Percentiles rank a stretch among this genome's conserved stretches.
Evolutionary conservation across 768 basidiomycete species (phyloP).

Genomic region (Calocera cornea): DNA sequence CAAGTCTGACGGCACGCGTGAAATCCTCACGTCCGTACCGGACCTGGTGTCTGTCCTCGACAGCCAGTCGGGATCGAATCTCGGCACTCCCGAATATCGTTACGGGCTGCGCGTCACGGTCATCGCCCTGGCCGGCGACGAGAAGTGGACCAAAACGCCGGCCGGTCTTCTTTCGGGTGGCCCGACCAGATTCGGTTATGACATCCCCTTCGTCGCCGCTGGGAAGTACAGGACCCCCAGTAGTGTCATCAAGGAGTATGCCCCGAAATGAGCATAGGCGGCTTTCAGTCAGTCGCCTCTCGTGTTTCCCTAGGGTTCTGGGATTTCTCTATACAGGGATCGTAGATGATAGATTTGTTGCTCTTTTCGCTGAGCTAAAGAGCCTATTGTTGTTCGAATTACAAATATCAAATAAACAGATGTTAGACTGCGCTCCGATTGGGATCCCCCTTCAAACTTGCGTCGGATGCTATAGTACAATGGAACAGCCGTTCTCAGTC

Average conservation of each 20-base stretch:
- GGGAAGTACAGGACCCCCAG: slow-evolving; percentile 32
- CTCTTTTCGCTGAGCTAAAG: too few relatives aligned
- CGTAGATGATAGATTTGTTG: too few relatives aligned
- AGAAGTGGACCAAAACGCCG: slow-evolving; percentile 39
- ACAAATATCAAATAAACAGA: too few relatives aligned
- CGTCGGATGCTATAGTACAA: too few relatives aligned
- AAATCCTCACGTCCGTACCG: slow-evolving; percentile 45
- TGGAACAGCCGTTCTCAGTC: too few relatives aligned
- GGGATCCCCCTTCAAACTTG: too few relatives aligned
- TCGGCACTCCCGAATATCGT: slow-evolving; percentile 50
- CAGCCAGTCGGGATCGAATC: slow-evolving; percentile 43
- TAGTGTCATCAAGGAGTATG: slow-evolving; percentile 37
- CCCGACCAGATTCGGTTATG: slow-evolving; percentile 40
- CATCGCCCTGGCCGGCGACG: slow-evolving; percentile 34
- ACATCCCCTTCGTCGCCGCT: slow-evolving; percentile 5
- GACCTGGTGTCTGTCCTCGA: slow-evolving; percentile 54
- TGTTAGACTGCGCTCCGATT: too few relatives aligned
- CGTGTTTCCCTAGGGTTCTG: too few relatives aligned
- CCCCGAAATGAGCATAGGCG: background rate
- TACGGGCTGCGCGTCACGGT: slow-evolving; percentile 50
- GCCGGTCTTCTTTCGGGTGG: slow-evolving; percentile 40
- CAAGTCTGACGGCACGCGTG: slow-evolving; percentile 13
- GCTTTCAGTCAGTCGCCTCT: too few relatives aligned
- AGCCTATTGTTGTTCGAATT: too few relatives aligned
- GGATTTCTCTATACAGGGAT: too few relatives aligned